Percentiles rank a stretch among this genome's conserved stretches.
These are phyloP conservation scores for Alternaria tenuissima DNA, from an alignment of 2,329 filamentous ascomycete species.

Conservation along the genomic window DNA sequence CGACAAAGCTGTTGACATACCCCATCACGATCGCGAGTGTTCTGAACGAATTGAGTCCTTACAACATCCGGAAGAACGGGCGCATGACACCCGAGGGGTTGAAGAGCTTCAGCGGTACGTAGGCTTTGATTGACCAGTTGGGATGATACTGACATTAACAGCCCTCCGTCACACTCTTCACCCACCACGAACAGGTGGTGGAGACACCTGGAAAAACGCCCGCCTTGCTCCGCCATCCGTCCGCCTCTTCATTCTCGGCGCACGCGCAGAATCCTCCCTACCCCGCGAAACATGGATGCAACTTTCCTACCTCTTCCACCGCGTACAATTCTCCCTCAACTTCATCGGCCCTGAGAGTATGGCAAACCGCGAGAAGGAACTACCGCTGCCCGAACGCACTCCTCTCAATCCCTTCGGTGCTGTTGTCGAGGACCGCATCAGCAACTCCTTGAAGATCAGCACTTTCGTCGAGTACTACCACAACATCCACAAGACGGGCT, in stretches of 20 bases:
- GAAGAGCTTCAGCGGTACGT: conserved; percentile 89
- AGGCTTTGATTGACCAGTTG: no score
- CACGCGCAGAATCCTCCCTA: conserved; percentile 95
- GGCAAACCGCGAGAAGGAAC: conserved; percentile 91
- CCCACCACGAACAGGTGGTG: conserved; percentile 80
- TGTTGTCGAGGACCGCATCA: conserved; percentile 90
- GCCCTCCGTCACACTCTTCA: conserved; percentile 94
- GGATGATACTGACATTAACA: conserved; percentile 48
- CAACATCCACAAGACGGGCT: conserved; percentile 87
- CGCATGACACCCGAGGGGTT: conserved; percentile 86
- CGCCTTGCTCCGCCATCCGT: conserved; percentile 86
- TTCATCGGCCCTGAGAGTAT: conserved; percentile 97
- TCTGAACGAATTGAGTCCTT: conserved; percentile 92
- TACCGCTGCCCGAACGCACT: conserved; percentile 86
- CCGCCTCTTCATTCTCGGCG: conserved; percentile 90
- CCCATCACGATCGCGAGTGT: conserved; percentile 91
- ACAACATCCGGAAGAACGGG: conserved; percentile 77
- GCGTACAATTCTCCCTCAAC: conserved; percentile 85
- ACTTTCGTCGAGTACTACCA: conserved; percentile 99
- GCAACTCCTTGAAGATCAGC: conserved; percentile 91
- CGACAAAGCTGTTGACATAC: conserved; percentile 91
- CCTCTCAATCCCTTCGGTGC: conserved; percentile 89
- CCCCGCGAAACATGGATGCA: conserved; percentile 95
- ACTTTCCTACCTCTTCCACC: conserved; percentile 92
- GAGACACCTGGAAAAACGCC: conserved; percentile 77